Evolutionary conservation across 345 rosid genomes (phyloP), one percentile per base, ranked within the genome.

Genomic region (Passiflora organensis): DNA sequence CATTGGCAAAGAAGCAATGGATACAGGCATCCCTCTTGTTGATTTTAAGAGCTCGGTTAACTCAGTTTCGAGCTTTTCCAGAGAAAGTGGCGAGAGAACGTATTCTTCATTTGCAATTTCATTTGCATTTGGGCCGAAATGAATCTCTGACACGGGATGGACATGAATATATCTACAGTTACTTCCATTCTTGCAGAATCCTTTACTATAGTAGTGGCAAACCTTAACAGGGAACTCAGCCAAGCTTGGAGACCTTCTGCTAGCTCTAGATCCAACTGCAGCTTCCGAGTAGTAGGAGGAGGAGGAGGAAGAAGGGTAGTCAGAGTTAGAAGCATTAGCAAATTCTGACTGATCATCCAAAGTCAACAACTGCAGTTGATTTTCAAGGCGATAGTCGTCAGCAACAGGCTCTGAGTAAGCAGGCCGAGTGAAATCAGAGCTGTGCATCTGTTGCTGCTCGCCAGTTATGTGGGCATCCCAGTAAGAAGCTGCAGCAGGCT

Each of bases 1-100:
- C 85, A 76, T 67, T 13, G 91, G 91, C 58, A 84, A 59, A 10
- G 85, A 81, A 13, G 91, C 91, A 41, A 81, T 84, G 1, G 91
- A 79, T 55, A 84, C 64, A 14, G 91, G 91, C 53, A 59, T 60
- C 32, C 85, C 91, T 64, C 77, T 75, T 55, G 72, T 74, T 3
- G 68, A 68, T 72, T 74, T 80, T 69, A 84, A 25, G n/a, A 84
- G 76, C 53, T 82, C 87, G 0, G 59, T 43, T 28, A 84, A 71
- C 58, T 84, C 91, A 2, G 67, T 0, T 75, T 79, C 85, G 39
- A 84, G 54, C 51, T 73, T 77, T 67, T 82, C 77, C 0, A 79
- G 71, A 3, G 87, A 73, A 12, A 70, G 68, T 1, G 72, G 59
- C 4, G 60, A 74, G 50, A 72, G 64, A 55, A 67, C 10, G 17